Evolutionary conservation across 2,329 filamentous ascomycete genomes (phyloP).

Genomic region (Clonostachys chloroleuca): DNA sequence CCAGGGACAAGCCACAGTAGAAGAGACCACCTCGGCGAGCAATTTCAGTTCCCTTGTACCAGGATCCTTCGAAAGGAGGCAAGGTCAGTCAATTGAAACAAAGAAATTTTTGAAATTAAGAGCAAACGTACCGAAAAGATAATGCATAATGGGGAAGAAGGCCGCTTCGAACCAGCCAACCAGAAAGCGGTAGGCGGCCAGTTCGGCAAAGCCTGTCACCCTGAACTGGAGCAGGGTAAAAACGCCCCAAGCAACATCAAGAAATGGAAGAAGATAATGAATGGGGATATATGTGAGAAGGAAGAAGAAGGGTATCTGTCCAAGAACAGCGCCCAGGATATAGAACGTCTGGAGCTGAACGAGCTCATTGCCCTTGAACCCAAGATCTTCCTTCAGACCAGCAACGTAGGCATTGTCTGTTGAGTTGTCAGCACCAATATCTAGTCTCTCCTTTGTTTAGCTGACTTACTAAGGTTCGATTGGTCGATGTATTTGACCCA

Average conservation of each 20-base stretch:
- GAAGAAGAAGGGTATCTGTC: slow-evolving; percentile 47
- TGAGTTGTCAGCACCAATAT: slow-evolving; percentile 39
- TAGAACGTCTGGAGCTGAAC: slow-evolving; percentile 48
- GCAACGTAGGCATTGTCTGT: slow-evolving; percentile 48
- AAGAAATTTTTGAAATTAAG: too few species aligned
- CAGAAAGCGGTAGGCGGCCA: slow-evolving; percentile 49
- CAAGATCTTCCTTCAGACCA: slow-evolving; percentile 45
- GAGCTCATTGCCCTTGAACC: slow-evolving; percentile 46
- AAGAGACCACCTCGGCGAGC: slow-evolving; percentile 42
- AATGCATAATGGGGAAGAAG: too few species aligned
- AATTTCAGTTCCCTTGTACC: slow-evolving; percentile 44
- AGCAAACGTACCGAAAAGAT: too few species aligned
- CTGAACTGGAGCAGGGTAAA: slow-evolving; percentile 53
- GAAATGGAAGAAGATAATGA: slow-evolving; percentile 39
- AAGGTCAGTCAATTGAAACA: slow-evolving; percentile 33
- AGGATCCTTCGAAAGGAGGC: slow-evolving; percentile 47
- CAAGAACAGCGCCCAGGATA: slow-evolving; percentile 37
- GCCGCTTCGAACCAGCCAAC: slow-evolving; percentile 26
- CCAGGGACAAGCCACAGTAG: slow-evolving; percentile 44
- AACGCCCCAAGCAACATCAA: slow-evolving; percentile 50
- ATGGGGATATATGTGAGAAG: slow-evolving; percentile 42
- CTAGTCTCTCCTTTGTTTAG: too few species aligned
- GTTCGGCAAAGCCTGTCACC: slow-evolving; percentile 38
- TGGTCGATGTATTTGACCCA: slow-evolving; percentile 7
- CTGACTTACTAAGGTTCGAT: slow-evolving; percentile 11